phyloP scores from a whole-genome alignment of 768 basidiomycete species.

The Suillus ampliporus region DNA sequence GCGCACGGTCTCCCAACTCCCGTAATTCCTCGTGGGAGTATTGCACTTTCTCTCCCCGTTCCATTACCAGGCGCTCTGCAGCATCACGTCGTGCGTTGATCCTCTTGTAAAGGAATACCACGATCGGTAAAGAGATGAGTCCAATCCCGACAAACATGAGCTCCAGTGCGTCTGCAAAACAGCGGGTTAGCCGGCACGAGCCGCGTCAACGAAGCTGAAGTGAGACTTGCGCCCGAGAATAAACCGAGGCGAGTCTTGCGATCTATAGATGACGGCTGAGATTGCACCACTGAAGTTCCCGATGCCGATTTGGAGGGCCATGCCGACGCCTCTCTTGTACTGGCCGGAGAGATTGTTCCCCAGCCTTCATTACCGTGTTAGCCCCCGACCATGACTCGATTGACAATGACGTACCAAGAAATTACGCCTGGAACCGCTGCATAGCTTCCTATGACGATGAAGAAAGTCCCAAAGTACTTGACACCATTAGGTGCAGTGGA shows the following conservation, averaged over 20 bases:
- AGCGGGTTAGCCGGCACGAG: background rate
- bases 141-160: conserved; percentile 75
- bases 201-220: background rate
- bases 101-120: conserved; percentile 53
- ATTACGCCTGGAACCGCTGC: conserved; percentile 63
- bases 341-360: conserved; percentile 47
- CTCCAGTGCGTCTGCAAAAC: conserved; percentile 57
- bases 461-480: conserved; percentile 75
- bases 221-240: conserved; percentile 38
- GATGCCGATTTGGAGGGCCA: conserved; percentile 51
- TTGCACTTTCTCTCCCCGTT: conserved; percentile 26
- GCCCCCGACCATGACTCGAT: background rate
- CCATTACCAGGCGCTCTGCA: conserved; percentile 10
- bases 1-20: conserved; percentile 63
- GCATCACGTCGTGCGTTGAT: conserved; percentile 62
- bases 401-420: conserved; percentile 52
- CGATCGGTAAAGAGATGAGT: conserved; percentile 53
- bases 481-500: conserved; percentile 54
- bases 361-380: conserved; percentile 6
- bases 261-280: conserved; percentile 64
- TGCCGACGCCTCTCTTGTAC: conserved; percentile 71
- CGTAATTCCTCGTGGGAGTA: conserved; percentile 26
- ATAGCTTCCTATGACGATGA: conserved; percentile 66
- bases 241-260: conserved; percentile 62
- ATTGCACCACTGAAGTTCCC: conserved; percentile 70